Base-by-base conservation (phyloP, 2,329 filamentous ascomycete genomes). In the Tolypocladium amazonense region DNA sequence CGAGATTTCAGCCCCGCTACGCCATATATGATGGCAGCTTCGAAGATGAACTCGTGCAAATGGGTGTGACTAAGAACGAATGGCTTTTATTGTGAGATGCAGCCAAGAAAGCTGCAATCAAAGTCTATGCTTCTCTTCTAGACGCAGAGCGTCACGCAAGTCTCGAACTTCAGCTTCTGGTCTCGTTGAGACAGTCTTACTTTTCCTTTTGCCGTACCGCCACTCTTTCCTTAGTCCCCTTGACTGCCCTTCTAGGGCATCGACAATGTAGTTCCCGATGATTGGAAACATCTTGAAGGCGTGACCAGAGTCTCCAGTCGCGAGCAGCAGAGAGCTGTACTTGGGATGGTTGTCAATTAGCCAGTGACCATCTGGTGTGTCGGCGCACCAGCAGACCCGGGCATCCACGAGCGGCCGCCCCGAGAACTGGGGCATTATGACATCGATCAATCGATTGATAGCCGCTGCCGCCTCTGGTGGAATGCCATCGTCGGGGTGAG, bases 201-300 rank as follows among this genome's bases (percentile, higher is more conserved):
- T 7, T 15, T 18, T 50, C 25, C 45, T 27, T 3, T 1, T 50
- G 45, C 45, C 45, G 20, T 50, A 50, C 25, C 45, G 45, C 45
- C 45, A 50, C 45, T 50, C 45, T 15, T 50, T 25, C 14, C 25
- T 50, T 25, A 50, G 45, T 8, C 45, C 45, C 45, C 14, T 30
- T 30, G 45, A 8, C 2, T 9, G 45, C 1, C 45, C 45, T 18
- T 50, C 45, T 7, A 50, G 45, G 25, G 45, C 45, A 20, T 67
- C 64, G 1, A 54, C 54, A 45, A 69, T 68, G 52, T 66, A 68
- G 9, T 60, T 45, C 0, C 66, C 67, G 14, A 68, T 65, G 1
- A 65, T 66, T 0, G 67, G 66, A 25, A 69, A 67, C 66, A 69
- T 69, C 41, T 69, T 69, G 55, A 69, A 69, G 1, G 65, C 66